Percentiles rank a stretch among this genome's conserved stretches.
These are phyloP conservation scores for Asparagopsis taxiformis DNA, from an alignment of 31 red algal genomes.

Conservation along the genomic window DNA sequence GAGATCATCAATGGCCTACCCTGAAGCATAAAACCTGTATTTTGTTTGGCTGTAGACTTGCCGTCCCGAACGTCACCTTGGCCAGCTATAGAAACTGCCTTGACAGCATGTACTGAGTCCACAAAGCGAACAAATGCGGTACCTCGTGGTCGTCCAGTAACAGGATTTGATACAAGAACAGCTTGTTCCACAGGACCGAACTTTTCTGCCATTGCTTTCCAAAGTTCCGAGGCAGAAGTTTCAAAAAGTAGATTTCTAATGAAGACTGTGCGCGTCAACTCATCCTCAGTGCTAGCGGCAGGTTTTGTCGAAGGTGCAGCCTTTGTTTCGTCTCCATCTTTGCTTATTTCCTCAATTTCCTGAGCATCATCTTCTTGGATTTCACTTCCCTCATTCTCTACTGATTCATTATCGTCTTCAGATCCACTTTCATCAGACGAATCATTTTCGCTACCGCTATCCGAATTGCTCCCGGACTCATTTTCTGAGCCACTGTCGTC, in stretches of 20 bases:
- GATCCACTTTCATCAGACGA: neutral
- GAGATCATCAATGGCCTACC: slow-evolving; percentile 32
- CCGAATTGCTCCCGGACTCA: neutral
- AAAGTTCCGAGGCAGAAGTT: slow-evolving; percentile 51
- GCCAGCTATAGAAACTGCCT: slow-evolving; percentile 7
- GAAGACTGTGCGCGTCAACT: slow-evolving; percentile 54
- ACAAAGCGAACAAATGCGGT: slow-evolving; percentile 75
- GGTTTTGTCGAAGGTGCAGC: neutral
- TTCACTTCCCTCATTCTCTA: slow-evolving; percentile 13
- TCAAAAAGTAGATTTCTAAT: slow-evolving; percentile 63
- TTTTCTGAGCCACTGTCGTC: slow-evolving; percentile 1
- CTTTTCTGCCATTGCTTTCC: slow-evolving; percentile 12
- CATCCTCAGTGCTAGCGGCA: slow-evolving; percentile 16
- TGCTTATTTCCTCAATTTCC: neutral
- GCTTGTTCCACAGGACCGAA: slow-evolving; percentile 55
- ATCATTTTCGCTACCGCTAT: neutral
- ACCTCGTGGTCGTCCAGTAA: slow-evolving; percentile 56
- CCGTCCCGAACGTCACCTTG: neutral
- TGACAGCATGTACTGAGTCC: neutral
- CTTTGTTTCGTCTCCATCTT: neutral
- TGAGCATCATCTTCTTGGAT: neutral
- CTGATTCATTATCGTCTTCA: slow-evolving; percentile 7
- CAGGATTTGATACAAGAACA: slow-evolving; percentile 47
- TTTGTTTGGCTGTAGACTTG: neutral
- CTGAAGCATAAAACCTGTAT: slow-evolving; percentile 30